These are phyloP conservation scores for Talaromyces wortmannii DNA, from an alignment of 495 filamentous ascomycete species.

Conservation along the genomic window DNA sequence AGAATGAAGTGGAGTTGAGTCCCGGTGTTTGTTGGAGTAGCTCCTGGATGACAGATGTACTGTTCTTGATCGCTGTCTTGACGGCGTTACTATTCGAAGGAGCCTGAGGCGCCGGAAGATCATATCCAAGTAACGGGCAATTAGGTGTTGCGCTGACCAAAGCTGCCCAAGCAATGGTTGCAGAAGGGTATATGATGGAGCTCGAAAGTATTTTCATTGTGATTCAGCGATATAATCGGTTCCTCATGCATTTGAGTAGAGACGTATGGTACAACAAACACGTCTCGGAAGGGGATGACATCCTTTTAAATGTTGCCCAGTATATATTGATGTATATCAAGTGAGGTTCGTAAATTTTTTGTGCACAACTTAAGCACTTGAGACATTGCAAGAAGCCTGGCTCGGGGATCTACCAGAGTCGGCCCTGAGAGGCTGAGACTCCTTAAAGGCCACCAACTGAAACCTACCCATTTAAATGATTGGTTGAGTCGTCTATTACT, in stretches of 20 bases:
- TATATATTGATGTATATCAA: too few species aligned
- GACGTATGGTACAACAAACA: too few species aligned
- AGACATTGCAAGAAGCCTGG: too few species aligned
- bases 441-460: too few species aligned
- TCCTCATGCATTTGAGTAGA: not conserved
- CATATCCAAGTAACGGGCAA: not conserved
- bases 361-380: too few species aligned
- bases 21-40: conserved; percentile 9
- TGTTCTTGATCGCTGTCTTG: conserved; percentile 15
- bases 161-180: not conserved
- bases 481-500: too few species aligned
- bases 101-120: not conserved
- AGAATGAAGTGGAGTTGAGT: conserved; percentile 37
- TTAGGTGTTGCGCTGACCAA: not conserved
- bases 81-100: conserved; percentile 4
- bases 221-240: not conserved
- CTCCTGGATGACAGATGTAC: conserved; percentile 17
- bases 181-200: not conserved
- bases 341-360: too few species aligned
- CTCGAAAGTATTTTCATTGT: not conserved
- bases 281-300: too few species aligned
- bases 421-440: too few species aligned
- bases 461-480: too few species aligned
- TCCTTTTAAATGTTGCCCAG: too few species aligned
- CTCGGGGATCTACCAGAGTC: too few species aligned